Percentiles rank a stretch among this genome's conserved stretches.
Evolutionary conservation across 345 rosid species (phyloP).

Genomic region (Hypericum androsaemum): DNA sequence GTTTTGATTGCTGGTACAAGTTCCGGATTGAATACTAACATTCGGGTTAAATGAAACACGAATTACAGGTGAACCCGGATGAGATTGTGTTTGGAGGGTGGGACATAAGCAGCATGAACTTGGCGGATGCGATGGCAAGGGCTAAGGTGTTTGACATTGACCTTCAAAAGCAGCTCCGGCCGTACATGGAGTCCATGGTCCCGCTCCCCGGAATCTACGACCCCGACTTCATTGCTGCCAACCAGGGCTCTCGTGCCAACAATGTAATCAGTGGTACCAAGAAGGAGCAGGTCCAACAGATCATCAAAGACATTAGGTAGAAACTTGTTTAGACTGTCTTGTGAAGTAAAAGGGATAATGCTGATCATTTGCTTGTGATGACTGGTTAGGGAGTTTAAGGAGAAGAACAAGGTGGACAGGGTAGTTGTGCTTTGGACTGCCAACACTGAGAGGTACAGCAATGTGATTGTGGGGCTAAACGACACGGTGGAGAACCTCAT

Average conservation of each 20-base stretch:
- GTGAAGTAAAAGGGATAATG: neutral
- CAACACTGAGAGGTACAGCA: slow-evolving; percentile 95
- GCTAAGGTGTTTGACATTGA: slow-evolving; percentile 86
- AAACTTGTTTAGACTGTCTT: neutral
- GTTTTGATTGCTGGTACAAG: neutral
- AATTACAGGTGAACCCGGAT: slow-evolving; percentile 75
- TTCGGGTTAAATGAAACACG: neutral
- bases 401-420: slow-evolving; percentile 70
- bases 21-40: neutral
- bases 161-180: slow-evolving; percentile 84
- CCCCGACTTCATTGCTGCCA: slow-evolving; percentile 95
- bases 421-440: slow-evolving; percentile 97
- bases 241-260: slow-evolving; percentile 88
- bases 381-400: slow-evolving; percentile 74
- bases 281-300: slow-evolving; percentile 70
- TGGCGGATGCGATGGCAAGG: slow-evolving; percentile 97
- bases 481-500: slow-evolving; percentile 86
- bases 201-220: slow-evolving; percentile 91
- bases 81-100: slow-evolving; percentile 93
- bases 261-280: slow-evolving; percentile 77
- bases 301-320: slow-evolving; percentile 85
- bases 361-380: neutral
- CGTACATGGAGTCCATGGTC: slow-evolving; percentile 87
- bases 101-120: slow-evolving; percentile 95
- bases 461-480: slow-evolving; percentile 71